Base-by-base conservation (phyloP, 805 yeast species). In the Metschnikowia proteae region DNA sequence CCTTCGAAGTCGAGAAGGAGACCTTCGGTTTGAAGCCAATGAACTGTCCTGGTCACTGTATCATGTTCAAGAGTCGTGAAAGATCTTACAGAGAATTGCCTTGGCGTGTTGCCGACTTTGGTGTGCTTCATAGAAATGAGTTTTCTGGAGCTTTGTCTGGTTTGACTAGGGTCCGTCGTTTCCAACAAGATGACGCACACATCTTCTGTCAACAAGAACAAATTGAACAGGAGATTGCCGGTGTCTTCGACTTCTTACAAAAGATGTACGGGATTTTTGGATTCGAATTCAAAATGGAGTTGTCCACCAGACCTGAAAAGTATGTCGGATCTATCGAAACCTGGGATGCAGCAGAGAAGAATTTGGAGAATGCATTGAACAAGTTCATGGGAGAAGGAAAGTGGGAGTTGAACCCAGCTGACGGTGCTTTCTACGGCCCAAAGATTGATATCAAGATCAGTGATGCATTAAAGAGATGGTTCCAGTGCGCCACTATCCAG, bases 121-220 rank as follows among this genome's bases (percentile, higher is more conserved):
- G 97, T 71, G 97, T 92, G 47, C 79, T 92, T 59, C 99, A 92
- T 76, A 84, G 99, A 78, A 92, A 92, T 69, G 99, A 92, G 72
- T 88, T 86, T 60, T 83, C 94, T 37, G 98, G 98, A 71, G 97
- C 98, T 9, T 78, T 92, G 58, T 83, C 97, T 37, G 78, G 78
- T 32, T 82, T 92, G 68, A 94, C 99, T 48, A 86, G 99, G 75
- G 98, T 94, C 41, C 87, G 99, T 75, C 84, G 98, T 73, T 92
- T 92, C 87, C 99, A 92, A 73, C 99, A 92, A 76, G 99, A 92
- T 71, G 99, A 92, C 73, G 97, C 97, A 42, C 99, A 92, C 70
- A 92, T 92, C 59, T 92, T 92, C 86, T 94, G 98, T 78, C 83
- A 89, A 48, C 83, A 80, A 59, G 96, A 86, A 54, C 98, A 92